Conservation (phyloP, 768 basidiomycete species). For the Leucosporidium scottii region DNA sequence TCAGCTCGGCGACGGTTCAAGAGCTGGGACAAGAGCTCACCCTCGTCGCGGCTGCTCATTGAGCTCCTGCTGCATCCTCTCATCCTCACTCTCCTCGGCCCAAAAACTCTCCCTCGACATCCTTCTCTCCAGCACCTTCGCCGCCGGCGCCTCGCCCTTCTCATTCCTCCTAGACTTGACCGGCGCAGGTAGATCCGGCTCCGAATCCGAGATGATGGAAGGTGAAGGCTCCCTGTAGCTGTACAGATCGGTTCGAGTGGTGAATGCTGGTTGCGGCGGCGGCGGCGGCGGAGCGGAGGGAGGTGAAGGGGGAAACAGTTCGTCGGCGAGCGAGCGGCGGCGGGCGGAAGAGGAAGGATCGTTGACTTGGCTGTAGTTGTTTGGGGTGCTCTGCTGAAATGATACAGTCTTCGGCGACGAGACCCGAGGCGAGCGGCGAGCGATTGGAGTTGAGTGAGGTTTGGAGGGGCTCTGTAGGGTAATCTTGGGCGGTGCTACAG, state of each 20-base stretch:
- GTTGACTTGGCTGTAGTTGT: neutral
- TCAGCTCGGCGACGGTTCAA: too few species aligned
- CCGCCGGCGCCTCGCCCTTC: too few species aligned
- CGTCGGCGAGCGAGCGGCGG: conserved; percentile 5
- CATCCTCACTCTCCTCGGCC: conserved; percentile 9
- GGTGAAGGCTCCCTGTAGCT: neutral
- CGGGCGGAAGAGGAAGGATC: neutral
- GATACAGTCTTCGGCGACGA: neutral
- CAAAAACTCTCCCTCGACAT: neutral
- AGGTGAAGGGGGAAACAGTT: conserved; percentile 26
- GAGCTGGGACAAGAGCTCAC: too few species aligned
- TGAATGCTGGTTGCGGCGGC: neutral
- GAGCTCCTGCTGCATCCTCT: neutral
- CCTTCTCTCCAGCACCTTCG: neutral
- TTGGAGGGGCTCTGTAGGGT: neutral
- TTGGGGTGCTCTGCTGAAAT: neutral
- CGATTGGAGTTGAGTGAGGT: neutral
- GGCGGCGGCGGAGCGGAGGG: neutral
- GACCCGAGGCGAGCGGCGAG: neutral
- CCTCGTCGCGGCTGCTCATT: too few species aligned
- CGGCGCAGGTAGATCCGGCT: neutral
- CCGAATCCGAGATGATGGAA: conserved; percentile 8
- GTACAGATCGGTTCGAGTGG: neutral
- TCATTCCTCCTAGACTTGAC: neutral
- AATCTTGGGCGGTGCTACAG: neutral